Base-by-base conservation (phyloP, 352 stramenopile species). In the Globisporangium nagaii region DNA sequence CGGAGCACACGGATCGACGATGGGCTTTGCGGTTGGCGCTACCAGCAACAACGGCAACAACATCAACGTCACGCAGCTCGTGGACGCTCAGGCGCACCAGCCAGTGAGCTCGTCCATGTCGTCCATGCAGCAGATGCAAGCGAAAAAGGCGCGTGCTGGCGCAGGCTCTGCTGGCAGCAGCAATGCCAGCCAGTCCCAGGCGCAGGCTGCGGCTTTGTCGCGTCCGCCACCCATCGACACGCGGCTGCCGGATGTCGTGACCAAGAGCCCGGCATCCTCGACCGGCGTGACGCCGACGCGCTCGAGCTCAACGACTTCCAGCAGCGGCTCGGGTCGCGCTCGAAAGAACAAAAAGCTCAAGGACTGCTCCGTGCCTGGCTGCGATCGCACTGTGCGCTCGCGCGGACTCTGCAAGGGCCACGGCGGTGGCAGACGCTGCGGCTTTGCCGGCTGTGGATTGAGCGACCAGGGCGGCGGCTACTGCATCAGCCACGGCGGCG, bases 321-420 rank as follows among this genome's bases (percentile, higher is more conserved):
- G 49, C 20, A 79, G 65, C 31, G 40, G 61, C 1, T 66, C 58
- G 4, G 60, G 50, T 17, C 67, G 67, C 37, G 67, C 72, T 20
- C 74, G 74, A 55, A 90, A 90, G 69, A 81, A 76, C 60, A 88
- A 87, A 62, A 93, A 93, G 61, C 66, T 89, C 46, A 90, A 90
- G 56, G 80, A 90, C 47, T 94, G 84, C 60, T 89, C 84, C 12
- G 79, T 90, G 15, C 72, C 75, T 8, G 74, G 75, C 13, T 93
- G 84, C 34, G 73, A 84, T 46, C 80, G 80, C 25, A 90, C 78
- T 0, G 79, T 94, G 47, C 79, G 84, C 13, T 92, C 84, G 17
- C 75, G 79, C 20, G 84, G 84, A 17, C 68, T 89, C 12, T 94
- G 84, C 75, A 92, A 92, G 45, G 79, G 74, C 5, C 84, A 92